Percentiles rank a stretch among this genome's conserved stretches.
These are phyloP conservation scores for Babesia ovis DNA, from an alignment of 169 alveolate genomes.

Conservation along the genomic window DNA sequence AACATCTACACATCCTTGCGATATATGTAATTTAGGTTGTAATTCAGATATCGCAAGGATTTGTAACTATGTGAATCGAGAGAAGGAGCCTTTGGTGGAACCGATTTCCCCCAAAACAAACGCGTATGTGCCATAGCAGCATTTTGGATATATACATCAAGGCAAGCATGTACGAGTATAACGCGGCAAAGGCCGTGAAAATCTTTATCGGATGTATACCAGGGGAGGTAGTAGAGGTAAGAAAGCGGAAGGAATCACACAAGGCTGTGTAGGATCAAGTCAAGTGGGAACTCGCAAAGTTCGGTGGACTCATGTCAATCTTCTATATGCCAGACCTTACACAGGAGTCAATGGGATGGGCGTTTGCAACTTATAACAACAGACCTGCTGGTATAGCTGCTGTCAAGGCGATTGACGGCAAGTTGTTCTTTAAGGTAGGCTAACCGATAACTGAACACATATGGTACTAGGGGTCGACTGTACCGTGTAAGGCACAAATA, in stretches of 20 bases:
- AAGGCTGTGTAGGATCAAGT: slow-evolving; percentile 56
- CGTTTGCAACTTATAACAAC: slow-evolving; percentile 69
- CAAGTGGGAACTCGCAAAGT: slow-evolving; percentile 65
- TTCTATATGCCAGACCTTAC: slow-evolving; percentile 74
- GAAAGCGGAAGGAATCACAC: background rate
- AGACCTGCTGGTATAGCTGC: slow-evolving; percentile 64
- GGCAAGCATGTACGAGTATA: slow-evolving; percentile 24
- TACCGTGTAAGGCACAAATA: slow-evolving; percentile 18
- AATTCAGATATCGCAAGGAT: background rate
- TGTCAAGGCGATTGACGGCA: slow-evolving; percentile 70
- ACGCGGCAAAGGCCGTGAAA: slow-evolving; percentile 51
- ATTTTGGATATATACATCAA: background rate
- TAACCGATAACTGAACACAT: background rate
- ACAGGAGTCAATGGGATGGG: slow-evolving; percentile 76
- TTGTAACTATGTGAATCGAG: background rate
- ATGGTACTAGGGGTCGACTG: slow-evolving; percentile 2
- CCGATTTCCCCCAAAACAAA: background rate
- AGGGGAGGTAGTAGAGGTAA: slow-evolving; percentile 69
- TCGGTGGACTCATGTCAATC: slow-evolving; percentile 66
- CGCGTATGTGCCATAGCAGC: background rate
- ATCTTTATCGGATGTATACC: slow-evolving; percentile 75
- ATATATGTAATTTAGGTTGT: background rate
- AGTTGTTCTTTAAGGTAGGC: slow-evolving; percentile 66
- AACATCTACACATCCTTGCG: background rate
- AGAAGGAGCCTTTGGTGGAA: background rate